Evolutionary conservation across 495 filamentous ascomycete species (phyloP).

Genomic region (Penicillium paradoxum): DNA sequence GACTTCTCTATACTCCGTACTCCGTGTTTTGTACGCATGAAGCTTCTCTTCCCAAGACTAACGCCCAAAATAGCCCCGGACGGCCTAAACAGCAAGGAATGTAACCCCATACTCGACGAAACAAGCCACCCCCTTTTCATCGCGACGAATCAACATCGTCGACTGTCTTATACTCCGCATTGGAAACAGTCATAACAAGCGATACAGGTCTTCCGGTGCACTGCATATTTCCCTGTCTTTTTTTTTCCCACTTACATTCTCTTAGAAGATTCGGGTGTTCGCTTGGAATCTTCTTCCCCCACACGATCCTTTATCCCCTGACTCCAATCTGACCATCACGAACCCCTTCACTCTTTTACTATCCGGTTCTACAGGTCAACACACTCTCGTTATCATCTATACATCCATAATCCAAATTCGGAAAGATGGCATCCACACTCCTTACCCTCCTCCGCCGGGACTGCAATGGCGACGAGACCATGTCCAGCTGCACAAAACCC

Average conservation of each 20-base stretch:
- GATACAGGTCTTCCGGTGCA: background rate
- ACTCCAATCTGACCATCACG: background rate
- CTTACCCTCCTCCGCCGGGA: background rate
- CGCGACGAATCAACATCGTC: background rate
- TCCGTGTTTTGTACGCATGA: too few relatives aligned
- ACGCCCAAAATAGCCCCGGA: too few relatives aligned
- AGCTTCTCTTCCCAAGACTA: too few relatives aligned
- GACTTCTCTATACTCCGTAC: too few relatives aligned
- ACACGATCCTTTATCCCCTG: background rate
- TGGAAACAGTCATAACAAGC: background rate
- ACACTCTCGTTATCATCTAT: slow-evolving; percentile 2
- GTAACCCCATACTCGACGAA: background rate
- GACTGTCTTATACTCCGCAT: too few relatives aligned
- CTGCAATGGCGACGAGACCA: slow-evolving; percentile 1
- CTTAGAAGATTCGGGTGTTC: background rate
- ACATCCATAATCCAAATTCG: background rate
- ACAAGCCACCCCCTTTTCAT: slow-evolving; percentile 7
- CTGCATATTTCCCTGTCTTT: background rate
- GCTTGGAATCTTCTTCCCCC: background rate
- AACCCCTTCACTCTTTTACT: background rate
- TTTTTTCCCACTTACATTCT: background rate
- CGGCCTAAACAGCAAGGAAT: too few relatives aligned
- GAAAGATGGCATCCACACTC: background rate
- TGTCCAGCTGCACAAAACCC: slow-evolving; percentile 11
- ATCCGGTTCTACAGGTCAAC: background rate